Evolutionary conservation across 352 stramenopile genomes (phyloP), one percentile per base, ranked within the genome.

Genomic region (Globisporangium cylindrosporum): DNA sequence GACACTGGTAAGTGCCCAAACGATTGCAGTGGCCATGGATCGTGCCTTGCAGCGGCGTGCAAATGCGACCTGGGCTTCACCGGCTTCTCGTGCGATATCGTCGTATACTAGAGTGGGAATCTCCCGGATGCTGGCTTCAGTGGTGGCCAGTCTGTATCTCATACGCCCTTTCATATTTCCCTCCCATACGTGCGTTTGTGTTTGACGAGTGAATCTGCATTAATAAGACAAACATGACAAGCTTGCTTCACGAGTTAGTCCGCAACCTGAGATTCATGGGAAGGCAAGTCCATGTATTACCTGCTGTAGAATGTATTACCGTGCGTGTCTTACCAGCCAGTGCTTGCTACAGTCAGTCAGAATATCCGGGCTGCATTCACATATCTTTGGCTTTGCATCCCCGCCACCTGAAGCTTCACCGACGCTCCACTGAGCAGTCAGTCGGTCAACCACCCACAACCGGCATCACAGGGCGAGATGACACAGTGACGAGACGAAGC

Each of bases 61-160:
- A 67, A 70, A 55, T 80, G 74, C 49, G 57, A 73, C 65, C 1
- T 15, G 15, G 68, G 74, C 43, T 75, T 71, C 63, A 76, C 71
- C 20, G 74, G 74, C 12, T 48, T 72, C 22, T 29, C 51, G 7
- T 80, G 74, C 32, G 70, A 75, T 25, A 64, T 71, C 5, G 49
- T 29, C 14, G 32, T 66, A n/a, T 62, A 57, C 38, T 46, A 46
- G 38, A 15, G 38, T 46, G 4, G 38, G 12, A 6, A 46, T 46
- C 38, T 18, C 38, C 12, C 1, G 14, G 38, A 46, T 46, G 10
- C 38, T 46, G 38, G 38, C 38, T 46, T 12, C 12, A 18, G 38
- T 18, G 14, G 12, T 46, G 12, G 38, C 15, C 38, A 46, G 38
- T 46, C 38, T 46, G 36, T 43, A 43, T 43, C 8, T 9, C 10